Conservation (phyloP, 1,139 yeast genomes). For the Taphrina sp. region DNA sequence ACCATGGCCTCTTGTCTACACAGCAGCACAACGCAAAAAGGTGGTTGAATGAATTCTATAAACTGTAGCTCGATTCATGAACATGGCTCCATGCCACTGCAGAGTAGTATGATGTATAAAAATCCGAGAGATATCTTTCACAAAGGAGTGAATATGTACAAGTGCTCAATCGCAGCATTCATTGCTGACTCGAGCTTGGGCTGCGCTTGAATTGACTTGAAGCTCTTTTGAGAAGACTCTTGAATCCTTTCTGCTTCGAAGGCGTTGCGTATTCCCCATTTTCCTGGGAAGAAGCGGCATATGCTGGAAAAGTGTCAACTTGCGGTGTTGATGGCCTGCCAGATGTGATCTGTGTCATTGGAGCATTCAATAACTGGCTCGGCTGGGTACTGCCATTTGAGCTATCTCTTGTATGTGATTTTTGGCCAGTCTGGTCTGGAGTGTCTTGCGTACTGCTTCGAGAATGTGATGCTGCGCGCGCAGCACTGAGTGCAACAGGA, state of each 20-base stretch:
- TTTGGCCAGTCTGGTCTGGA: background rate
- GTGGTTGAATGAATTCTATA: no score
- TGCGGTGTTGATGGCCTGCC: background rate
- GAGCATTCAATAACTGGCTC: background rate
- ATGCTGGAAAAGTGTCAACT: background rate
- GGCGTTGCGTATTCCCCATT: background rate
- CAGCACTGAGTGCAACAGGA: no score
- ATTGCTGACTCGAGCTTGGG: background rate
- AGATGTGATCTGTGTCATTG: background rate
- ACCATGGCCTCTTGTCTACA: no score
- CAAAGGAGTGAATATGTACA: no score
- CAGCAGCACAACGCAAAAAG: no score
- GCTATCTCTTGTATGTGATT: background rate
- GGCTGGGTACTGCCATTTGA: background rate
- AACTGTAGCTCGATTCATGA: no score
- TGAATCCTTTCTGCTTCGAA: background rate
- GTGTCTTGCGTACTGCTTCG: no score
- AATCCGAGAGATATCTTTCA: no score
- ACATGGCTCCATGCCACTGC: no score
- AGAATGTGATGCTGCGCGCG: no score
- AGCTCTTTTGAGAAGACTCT: slow-evolving; percentile 9
- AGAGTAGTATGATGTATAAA: no score
- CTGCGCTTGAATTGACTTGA: slow-evolving; percentile 3
- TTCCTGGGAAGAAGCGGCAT: background rate
- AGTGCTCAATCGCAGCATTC: no score